Base-by-base conservation (phyloP, 148 eudicot genomes). In the Diospyros kaki region DNA sequence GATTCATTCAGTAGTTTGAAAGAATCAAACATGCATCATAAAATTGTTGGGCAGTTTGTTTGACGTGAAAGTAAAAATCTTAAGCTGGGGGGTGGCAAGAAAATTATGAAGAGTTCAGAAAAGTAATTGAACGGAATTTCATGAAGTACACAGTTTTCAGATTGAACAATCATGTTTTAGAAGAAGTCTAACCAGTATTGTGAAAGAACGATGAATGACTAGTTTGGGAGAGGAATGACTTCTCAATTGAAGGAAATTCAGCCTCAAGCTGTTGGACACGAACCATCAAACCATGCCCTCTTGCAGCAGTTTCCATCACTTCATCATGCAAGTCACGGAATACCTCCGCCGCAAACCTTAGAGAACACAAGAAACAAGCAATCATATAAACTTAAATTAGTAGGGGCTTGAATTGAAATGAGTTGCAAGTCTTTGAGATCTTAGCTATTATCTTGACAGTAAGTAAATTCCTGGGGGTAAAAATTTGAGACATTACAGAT, bases 311-410 rank as follows among this genome's bases (percentile, higher is more conserved):
- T 71, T 83, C 85, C 92, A 89, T 88, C 75, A 89, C 96, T 81
- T 95, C 94, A 79, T 93, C 98, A 65, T 95, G 97, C 84, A 95
- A 81, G 83, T 88, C 94, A 85, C 89, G 97, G 83, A 95, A 95
- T 69, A 95, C 88, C 81, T 91, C 99, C 17, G 97, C 93, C 84
- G 99, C 99, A 88, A 95, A 95, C 88, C 99, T 95, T 82, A 77
- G 17, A 63, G 58, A 72, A 83, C 38, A 74, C 74, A 75, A 79
- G 62, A 73, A 72, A 64, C 18, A 75, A 64, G 63, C 48, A 72
- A 69, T 82, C 10, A 66, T 66, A 8, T 0, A 44, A 38, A 18
- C 28, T 50, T 1, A 5, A 46, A 5, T 3, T 68, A 52, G 9
- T 28, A 39, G 43, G 9, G 4, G 40, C 28, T 50, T 8, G 15